Base-by-base conservation (phyloP, 2,329 filamentous ascomycete species). In the Dothistroma pini region DNA sequence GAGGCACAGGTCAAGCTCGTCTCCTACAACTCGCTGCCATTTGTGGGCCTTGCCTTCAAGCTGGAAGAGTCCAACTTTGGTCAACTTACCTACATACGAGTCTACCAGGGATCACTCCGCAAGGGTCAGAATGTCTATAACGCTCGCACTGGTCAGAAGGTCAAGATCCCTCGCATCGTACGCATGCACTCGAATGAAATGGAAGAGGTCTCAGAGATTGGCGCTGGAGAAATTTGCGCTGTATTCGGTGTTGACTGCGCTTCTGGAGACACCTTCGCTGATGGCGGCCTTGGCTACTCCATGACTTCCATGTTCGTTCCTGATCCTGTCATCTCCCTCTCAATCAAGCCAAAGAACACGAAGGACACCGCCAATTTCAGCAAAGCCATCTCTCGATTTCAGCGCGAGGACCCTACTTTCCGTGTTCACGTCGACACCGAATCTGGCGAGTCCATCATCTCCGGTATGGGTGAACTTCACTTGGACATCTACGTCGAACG, bases 111-210 rank as follows among this genome's bases (percentile, higher is more conserved):
- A 69, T 88, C 88, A 22, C 81, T 99, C 62, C 89, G 83, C 75
- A 97, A 96, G 83, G 91, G 93, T 54, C 84, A 89, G 73, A 91
- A 93, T 74, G 87, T 99, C 58, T 96, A 89, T 84, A 99, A 97
- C 78, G 93, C 93, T 9, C 88, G 93, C 69, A 96, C 86, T 66
- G 90, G 93, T 77, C 96, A 97, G 84, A 97, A 93, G 81, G 89
- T 99, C 74, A 93, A 96, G 78, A 89, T 99, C 60, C 95, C 95
- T 21, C 90, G 93, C 73, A 97, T 99, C 71, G 95, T 99, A 64
- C 91, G 95, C 65, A 99, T 99, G 95, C 95, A 99, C 81, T 96
- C 93, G 51, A 96, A 97, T 75, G 95, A 99, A 74, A 96, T 99
- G 93, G 95, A 99, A 77, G 95, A 99, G 73, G 91, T 97, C 32